These are phyloP conservation scores for Mycena sanguinolenta DNA, from an alignment of 768 basidiomycete genomes.

Conservation along the genomic window DNA sequence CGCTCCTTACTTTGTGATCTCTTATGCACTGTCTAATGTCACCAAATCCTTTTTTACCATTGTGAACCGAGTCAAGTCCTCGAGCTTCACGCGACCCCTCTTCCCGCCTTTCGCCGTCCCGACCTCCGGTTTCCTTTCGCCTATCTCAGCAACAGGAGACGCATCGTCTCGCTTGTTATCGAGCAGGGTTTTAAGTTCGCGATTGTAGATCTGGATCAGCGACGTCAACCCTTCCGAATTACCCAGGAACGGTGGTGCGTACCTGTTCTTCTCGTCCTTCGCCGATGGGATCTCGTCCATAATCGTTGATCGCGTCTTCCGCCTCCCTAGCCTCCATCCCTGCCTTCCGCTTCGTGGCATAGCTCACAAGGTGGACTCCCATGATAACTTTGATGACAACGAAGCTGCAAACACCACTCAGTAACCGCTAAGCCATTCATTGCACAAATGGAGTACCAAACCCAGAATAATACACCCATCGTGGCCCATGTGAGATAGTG, in stretches of 20 bases:
- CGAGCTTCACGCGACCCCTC: conserved; percentile 78
- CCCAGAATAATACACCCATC: conserved; percentile 81
- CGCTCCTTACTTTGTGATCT: conserved; percentile 19
- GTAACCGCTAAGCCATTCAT: neutral
- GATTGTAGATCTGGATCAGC: conserved; percentile 78
- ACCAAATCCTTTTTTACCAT: conserved; percentile 96
- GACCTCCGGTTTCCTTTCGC: conserved; percentile 63
- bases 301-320: conserved; percentile 87
- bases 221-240: conserved; percentile 3
- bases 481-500: conserved; percentile 74
- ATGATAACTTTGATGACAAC: conserved; percentile 93
- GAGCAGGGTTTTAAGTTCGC: conserved; percentile 79
- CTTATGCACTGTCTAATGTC: conserved; percentile 32
- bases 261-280: conserved; percentile 91
- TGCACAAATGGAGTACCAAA: conserved; percentile 73
- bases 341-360: conserved; percentile 78
- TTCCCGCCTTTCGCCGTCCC: conserved; percentile 53
- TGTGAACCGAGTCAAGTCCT: conserved; percentile 93
- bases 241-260: conserved; percentile 40
- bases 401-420: conserved; percentile 60
- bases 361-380: conserved; percentile 88
- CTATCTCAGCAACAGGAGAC: conserved; percentile 76
- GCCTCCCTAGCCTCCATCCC: conserved; percentile 84
- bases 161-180: conserved; percentile 80
- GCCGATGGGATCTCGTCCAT: conserved; percentile 91